Evolutionary conservation across 1,284 basidiomycete species (phyloP).

Genomic region (Pseudozyma sp.): DNA sequence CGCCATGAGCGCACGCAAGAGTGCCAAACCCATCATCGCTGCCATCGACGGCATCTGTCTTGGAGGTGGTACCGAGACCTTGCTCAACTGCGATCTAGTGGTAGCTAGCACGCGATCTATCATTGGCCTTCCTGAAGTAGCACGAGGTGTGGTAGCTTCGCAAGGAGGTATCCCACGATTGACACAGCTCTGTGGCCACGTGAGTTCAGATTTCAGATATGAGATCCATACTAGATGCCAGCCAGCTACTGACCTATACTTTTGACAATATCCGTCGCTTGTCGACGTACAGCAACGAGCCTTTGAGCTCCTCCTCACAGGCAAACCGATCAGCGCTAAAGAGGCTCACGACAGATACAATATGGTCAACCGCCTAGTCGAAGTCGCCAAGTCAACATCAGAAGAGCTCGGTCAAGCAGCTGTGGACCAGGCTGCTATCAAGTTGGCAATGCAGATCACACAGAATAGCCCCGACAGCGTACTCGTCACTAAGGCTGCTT

Average conservation of each 20-base stretch:
- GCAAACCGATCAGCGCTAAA: constrained; percentile 76
- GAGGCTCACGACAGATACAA: constrained; percentile 79
- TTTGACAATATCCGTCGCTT: neutral
- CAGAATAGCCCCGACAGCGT: constrained; percentile 83
- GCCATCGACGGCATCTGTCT: constrained; percentile 83
- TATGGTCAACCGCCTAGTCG: constrained; percentile 71
- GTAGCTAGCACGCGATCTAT: constrained; percentile 79
- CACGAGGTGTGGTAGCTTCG: constrained; percentile 80
- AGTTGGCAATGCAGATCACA: constrained; percentile 75
- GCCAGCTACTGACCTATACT: no score
- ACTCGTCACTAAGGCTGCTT: constrained; percentile 77
- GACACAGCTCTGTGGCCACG: constrained; percentile 57
- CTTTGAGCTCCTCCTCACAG: constrained; percentile 81
- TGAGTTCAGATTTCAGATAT: constrained; percentile 8
- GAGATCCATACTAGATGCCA: neutral
- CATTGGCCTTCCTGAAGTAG: constrained; percentile 84
- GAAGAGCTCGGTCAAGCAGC: constrained; percentile 73
- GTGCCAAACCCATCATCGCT: constrained; percentile 82
- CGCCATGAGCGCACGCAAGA: constrained; percentile 76
- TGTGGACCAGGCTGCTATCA: constrained; percentile 75
- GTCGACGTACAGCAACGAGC: constrained; percentile 73
- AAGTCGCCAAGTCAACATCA: constrained; percentile 71
- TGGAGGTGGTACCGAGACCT: constrained; percentile 83
- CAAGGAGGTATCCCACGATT: constrained; percentile 76
- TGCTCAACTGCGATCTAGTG: constrained; percentile 85